These are phyloP conservation scores for Sorghum bicolor DNA, from an alignment of 176 grass and related monocot genomes.

Conservation along the genomic window Sorghum_bicolor_NCBIv3 NC_012872.2:3548501-3549000, in stretches of 20 bases:
- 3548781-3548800: constrained; percentile 12
- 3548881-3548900: not conserved
- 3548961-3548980: not conserved
- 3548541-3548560: not conserved
- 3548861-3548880: not conserved
- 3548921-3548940: not conserved
- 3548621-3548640: constrained; percentile 4
- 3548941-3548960: not conserved
- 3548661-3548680: not conserved
- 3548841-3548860: not conserved
- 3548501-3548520: constrained; percentile 11
- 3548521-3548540: not conserved
- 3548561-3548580: not conserved
- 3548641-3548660: not conserved
- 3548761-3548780: not conserved
- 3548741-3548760: not conserved
- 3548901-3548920: not conserved
- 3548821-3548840: not conserved
- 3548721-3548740: not conserved
- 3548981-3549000: not conserved
- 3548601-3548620: not conserved
- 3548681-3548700: not conserved
- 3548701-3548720: not conserved
- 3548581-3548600: not conserved
- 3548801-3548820: not conserved